Evolutionary conservation across 371 early-diverging fungal species (phyloP), one percentile per base, ranked within the genome.

Genomic region (Mortierella sp.): DNA sequence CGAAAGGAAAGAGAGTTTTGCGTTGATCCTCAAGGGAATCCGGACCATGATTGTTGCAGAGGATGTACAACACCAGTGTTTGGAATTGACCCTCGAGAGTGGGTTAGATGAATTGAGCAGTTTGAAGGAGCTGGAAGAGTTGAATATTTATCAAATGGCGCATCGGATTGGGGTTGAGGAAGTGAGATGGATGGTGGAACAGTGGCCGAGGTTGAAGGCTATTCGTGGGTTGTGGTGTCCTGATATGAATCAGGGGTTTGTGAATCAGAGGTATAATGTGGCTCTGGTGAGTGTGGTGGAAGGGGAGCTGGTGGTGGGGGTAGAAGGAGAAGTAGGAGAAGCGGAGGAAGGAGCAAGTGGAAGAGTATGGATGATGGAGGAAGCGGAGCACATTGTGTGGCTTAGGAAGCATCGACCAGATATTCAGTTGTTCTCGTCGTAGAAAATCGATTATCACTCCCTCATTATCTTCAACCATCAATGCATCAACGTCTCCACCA

Each of bases 51-150:
- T 65, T 21, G 65, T 38, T 21, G 21, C 34, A 2, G 19, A 21
- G 42, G 7, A n/a, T n/a, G 55, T 21, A 10, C 65, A 65, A 24
- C 24, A 38, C 14, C 21, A 19, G 11, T 38, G 65, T 21, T 19
- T 65, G 38, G 65, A 65, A 38, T 9, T 65, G 21, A 21, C 65
- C 19, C 65, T 65, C 65, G 65, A 65, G 65, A 65, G 65, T 38
- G 65, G 65, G 8, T 38, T 65, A 9, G 65, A 65, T 13, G 65
- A 65, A 21, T 21, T 65, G 38, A 21, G 21, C 0, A 38, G 38
- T 21, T 10, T 65, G 38, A 38, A 38, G 14, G 38, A 65, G 65
- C 38, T 65, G 65, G 65, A 38, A 9, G 65, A 65, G 9, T 9
- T 38, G 38, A 21, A 34, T 65, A 38, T 65, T 9, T 21, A 19